Evolutionary conservation across 192 early-diverging fungal genomes (phyloP).

Genomic region (Phlyctochytrium arcticum): DNA sequence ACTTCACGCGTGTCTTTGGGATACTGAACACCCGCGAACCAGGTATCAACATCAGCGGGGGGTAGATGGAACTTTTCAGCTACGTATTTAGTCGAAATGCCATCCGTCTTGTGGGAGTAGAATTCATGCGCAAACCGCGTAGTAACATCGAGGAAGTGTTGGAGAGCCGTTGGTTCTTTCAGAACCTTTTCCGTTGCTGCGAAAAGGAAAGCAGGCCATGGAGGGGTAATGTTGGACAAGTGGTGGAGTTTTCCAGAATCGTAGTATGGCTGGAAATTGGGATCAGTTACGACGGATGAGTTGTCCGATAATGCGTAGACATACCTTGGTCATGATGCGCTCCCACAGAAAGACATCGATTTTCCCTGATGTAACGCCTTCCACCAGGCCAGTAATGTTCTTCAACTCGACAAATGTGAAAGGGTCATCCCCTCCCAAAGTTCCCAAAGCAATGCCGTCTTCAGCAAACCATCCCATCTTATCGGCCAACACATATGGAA

Average conservation of each 20-base stretch:
- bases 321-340: constrained; percentile 77
- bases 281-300: neutral
- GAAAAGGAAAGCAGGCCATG: constrained; percentile 86
- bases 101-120: constrained; percentile 35
- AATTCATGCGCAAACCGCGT: constrained; percentile 39
- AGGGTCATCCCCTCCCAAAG: constrained; percentile 14
- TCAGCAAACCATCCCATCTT: constrained; percentile 58
- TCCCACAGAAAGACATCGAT: constrained; percentile 90
- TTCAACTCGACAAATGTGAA: constrained; percentile 71
- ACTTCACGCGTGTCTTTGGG: constrained; percentile 40
- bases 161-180: constrained; percentile 14
- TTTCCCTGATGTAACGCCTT: constrained; percentile 57
- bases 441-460: neutral
- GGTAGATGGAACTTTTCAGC: constrained; percentile 41
- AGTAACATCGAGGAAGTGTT: constrained; percentile 37
- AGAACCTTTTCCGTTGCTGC: constrained; percentile 55
- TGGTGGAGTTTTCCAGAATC: constrained; percentile 62
- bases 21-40: constrained; percentile 64
- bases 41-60: constrained; percentile 55
- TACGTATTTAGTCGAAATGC: constrained; percentile 46
- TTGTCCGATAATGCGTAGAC: neutral
- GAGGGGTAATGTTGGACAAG: constrained; percentile 75
- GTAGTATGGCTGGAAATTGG: constrained; percentile 54
- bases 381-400: constrained; percentile 66
- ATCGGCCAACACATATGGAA: constrained; percentile 49